A percentile compares a stretch with the other conserved stretches of the same genome.
Conservation (phyloP, 805 yeast genomes). For the Diddensiella transvaalensis region DNA sequence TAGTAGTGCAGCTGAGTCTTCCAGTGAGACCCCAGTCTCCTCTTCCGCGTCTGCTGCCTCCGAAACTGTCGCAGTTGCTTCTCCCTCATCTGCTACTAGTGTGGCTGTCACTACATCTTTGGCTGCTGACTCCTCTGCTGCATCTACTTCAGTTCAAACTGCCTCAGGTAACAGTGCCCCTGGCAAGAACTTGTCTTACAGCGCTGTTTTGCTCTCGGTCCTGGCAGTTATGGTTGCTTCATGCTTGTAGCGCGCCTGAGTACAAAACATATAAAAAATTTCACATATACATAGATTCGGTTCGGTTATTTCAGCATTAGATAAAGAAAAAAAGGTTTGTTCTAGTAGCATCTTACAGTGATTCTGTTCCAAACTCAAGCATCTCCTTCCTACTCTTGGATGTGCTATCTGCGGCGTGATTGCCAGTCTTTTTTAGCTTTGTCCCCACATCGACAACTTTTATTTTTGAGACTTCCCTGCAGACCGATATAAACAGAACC, state of each 20-base stretch:
- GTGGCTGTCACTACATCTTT: slow-evolving; percentile 6
- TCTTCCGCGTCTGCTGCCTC: slow-evolving; percentile 18
- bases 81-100: slow-evolving; percentile 14
- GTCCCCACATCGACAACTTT: no score
- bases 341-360: no score
- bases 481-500: no score
- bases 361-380: no score
- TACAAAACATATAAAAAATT: no score
- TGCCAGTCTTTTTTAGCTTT: no score
- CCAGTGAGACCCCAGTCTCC: slow-evolving; percentile 14
- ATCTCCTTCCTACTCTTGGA: no score
- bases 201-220: not conserved
- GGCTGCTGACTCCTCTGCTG: slow-evolving; percentile 5
- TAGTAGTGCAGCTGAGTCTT: slow-evolving; percentile 9
- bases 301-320: not conserved
- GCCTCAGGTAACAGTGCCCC: not conserved
- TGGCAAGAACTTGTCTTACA: not conserved
- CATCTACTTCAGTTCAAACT: not conserved
- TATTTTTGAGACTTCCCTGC: no score
- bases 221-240: slow-evolving; percentile 5
- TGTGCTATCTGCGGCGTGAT: no score
- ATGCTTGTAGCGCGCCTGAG: not conserved
- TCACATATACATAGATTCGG: not conserved
- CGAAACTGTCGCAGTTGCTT: slow-evolving; percentile 26
- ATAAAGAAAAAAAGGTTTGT: not conserved